Conservation (phyloP, 2,329 filamentous ascomycete species). For the Cercospora sp. region DNA sequence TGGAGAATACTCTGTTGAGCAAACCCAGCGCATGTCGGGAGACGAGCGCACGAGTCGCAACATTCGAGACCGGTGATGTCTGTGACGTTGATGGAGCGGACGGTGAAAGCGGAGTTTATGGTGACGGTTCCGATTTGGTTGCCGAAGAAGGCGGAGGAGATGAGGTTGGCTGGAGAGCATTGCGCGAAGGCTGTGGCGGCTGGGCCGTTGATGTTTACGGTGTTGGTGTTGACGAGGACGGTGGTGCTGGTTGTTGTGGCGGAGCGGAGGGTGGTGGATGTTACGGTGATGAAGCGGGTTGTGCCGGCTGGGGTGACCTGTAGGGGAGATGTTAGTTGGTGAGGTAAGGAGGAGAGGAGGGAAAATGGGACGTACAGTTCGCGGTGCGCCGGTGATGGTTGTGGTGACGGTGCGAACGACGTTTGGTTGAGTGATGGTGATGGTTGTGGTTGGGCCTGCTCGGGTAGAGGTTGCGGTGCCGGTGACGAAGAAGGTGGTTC, state of each 20-base stretch:
- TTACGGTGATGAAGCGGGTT: constrained; percentile 6
- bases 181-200: constrained; percentile 12
- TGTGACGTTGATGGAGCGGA: constrained; percentile 9
- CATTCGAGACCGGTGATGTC: constrained; percentile 9
- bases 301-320: constrained; percentile 11
- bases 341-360: neutral
- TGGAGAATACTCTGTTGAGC: constrained; percentile 1
- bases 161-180: constrained; percentile 2
- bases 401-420: constrained; percentile 5
- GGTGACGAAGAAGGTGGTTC: constrained; percentile 14
- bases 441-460: neutral
- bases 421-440: neutral
- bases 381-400: neutral
- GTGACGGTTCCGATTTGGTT: constrained; percentile 18
- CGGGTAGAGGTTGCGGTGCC: neutral
- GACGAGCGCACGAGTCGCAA: constrained; percentile 1
- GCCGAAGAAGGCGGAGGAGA: constrained; percentile 9
- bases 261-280: constrained; percentile 1
- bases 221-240: constrained; percentile 6
- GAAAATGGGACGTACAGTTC: neutral
- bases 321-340: neutral
- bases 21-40: constrained; percentile 13
- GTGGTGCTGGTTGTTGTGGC: constrained; percentile 10
- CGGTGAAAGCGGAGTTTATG: constrained; percentile 7
- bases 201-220: constrained; percentile 12